Conservation (phyloP, 108 stramenopile genomes). For the Bacterosira constricta region DNA sequence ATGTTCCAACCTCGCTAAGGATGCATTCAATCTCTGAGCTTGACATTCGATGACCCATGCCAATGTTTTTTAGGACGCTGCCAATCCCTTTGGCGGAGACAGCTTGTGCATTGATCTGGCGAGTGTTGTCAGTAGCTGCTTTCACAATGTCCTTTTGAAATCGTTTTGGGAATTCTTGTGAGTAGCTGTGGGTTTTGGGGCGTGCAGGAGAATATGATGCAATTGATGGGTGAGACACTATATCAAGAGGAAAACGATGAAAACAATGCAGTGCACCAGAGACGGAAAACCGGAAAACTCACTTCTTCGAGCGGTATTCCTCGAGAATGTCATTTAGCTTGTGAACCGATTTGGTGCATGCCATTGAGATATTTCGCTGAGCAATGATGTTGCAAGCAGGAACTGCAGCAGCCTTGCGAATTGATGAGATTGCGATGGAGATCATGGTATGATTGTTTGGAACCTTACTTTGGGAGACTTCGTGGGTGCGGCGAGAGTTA, state of each 20-base stretch:
- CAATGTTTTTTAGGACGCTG: conserved; percentile 55
- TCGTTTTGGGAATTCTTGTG: conserved; percentile 54
- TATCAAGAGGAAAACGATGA: neutral
- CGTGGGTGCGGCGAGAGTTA: no score
- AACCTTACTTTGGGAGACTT: no score
- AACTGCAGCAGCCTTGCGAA: conserved; percentile 7
- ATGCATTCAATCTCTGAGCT: conserved; percentile 46
- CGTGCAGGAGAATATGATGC: neutral
- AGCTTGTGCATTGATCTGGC: no score
- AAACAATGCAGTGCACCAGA: neutral
- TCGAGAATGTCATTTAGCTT: conserved; percentile 51
- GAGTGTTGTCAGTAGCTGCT: no score
- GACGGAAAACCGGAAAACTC: conserved; percentile 14
- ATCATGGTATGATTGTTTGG: no score
- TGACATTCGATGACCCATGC: conserved; percentile 41
- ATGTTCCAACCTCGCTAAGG: conserved; percentile 46
- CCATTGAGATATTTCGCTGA: conserved; percentile 12
- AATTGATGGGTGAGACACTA: neutral
- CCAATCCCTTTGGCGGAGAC: conserved; percentile 45
- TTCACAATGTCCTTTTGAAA: conserved; percentile 64
- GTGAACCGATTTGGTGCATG: conserved; percentile 32
- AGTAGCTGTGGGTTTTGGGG: conserved; percentile 32
- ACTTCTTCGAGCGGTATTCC: conserved; percentile 56
- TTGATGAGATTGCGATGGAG: conserved; percentile 2
- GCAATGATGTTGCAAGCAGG: neutral